Conservation (phyloP, 441 rosid genomes). For the Breynia disticha region DNA sequence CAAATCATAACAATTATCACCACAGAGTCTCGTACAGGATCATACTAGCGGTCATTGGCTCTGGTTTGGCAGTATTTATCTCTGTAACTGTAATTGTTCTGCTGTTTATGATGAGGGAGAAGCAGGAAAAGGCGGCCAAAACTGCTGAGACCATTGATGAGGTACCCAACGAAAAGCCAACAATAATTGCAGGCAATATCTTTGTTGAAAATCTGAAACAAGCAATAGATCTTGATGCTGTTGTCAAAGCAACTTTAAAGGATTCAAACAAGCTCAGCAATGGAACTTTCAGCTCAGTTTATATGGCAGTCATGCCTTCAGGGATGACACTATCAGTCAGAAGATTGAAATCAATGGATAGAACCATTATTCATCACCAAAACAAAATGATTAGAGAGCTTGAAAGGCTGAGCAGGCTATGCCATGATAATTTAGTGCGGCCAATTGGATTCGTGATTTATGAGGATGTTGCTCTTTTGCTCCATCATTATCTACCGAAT, state of each 20-base stretch:
- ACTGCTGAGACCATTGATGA: conserved; percentile 36
- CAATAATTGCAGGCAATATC: conserved; percentile 66
- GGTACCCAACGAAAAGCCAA: conserved; percentile 35
- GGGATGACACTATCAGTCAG: conserved; percentile 69
- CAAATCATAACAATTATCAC: conserved; percentile 37
- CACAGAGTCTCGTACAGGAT: conserved; percentile 81
- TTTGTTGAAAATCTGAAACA: conserved; percentile 83
- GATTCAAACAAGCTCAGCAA: conserved; percentile 68
- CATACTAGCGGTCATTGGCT: conserved; percentile 77
- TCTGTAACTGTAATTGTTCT: conserved; percentile 74
- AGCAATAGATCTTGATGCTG: conserved; percentile 81
- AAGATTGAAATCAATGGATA: conserved; percentile 76
- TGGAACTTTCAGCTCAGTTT: conserved; percentile 81
- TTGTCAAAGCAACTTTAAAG: conserved; percentile 65
- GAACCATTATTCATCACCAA: conserved; percentile 75
- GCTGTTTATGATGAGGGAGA: conserved; percentile 92
- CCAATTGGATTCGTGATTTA: conserved; percentile 87
- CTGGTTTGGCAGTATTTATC: conserved; percentile 75
- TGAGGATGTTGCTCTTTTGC: conserved; percentile 83
- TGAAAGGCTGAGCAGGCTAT: conserved; percentile 81
- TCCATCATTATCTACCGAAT: conserved; percentile 69
- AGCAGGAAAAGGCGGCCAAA: conserved; percentile 72
- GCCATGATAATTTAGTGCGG: conserved; percentile 67
- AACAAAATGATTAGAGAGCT: conserved; percentile 93
- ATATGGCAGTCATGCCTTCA: conserved; percentile 88